A percentile compares a stretch with the other conserved stretches of the same genome.
These are phyloP conservation scores for Elaeis guineensis DNA, from an alignment of 176 grass and related monocot genomes.

Conservation along the genomic window DNA sequence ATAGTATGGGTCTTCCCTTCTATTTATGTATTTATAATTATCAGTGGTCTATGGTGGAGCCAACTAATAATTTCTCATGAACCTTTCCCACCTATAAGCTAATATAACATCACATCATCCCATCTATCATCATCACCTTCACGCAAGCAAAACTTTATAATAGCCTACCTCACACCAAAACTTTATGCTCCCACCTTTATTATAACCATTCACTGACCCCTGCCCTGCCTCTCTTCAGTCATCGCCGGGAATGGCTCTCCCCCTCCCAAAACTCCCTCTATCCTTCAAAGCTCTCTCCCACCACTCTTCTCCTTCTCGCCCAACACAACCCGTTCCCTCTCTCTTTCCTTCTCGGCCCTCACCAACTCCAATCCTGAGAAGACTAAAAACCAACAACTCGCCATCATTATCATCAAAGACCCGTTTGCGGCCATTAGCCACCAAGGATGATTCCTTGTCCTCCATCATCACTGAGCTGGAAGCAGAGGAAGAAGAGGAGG, in stretches of 20 bases:
- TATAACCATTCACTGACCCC: neutral
- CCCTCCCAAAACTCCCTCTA: neutral
- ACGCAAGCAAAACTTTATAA: no score
- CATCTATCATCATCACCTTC: no score
- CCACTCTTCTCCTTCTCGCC: conserved; percentile 6
- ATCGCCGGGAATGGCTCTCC: neutral
- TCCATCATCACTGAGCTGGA: conserved; percentile 42
- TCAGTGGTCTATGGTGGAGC: no score
- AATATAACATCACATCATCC: no score
- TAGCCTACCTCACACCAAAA: no score
- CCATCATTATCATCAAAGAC: neutral
- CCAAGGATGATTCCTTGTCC: conserved; percentile 25
- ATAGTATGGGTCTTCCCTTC: no score
- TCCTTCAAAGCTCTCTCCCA: neutral
- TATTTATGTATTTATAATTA: no score
- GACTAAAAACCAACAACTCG: neutral
- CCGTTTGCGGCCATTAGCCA: conserved; percentile 14
- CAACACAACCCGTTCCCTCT: neutral
- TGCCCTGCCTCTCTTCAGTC: neutral
- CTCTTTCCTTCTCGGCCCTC: neutral
- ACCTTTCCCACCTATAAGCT: no score
- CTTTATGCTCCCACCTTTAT: no score
- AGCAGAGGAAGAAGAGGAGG: neutral
- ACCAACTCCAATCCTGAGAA: conserved; percentile 1
- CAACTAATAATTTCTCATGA: no score